Base-by-base conservation (phyloP, 1,284 basidiomycete genomes). In the Tranzscheliella williamsii region DNA sequence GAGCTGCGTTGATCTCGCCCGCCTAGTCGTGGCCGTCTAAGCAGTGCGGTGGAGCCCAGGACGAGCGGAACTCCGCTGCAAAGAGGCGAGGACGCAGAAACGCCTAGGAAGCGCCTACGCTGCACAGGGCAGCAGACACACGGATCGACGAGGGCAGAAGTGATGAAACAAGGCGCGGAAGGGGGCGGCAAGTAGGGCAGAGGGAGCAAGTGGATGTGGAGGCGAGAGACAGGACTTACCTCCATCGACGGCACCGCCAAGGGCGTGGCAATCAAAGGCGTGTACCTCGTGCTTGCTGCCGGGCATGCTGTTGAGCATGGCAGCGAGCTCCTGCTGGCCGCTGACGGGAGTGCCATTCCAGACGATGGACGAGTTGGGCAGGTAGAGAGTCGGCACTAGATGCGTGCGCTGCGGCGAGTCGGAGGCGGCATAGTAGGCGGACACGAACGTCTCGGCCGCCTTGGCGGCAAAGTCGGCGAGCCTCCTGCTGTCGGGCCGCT, bases 341-440 rank as follows among this genome's bases (percentile, higher is more conserved):
- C 70, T 72, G n/a, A 76, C 67, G 15, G 73, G 73, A 22, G 70
- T 73, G 12, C 73, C 73, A 23, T 76, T 76, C 73, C 73, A 76
- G 2, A 73, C 69, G 44, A 76, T 67, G n/a, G 70, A 65, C 7
- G 73, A 72, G 12, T 44, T 67, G 18, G 70, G 57, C 7, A 72
- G 41, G 44, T 76, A 76, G 12, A 76, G 58, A 0, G 72, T 73
- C 1, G 73, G 73, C 0, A 75, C 63, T 22, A 75, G 66, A 45
- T 69, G 58, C 4, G 40, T 47, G 6, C 72, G 66, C 37, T 72
- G 67, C 7, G 72, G 74, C 18, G 72, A 70, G 42, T 76, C 74
- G n/a, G 70, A 63, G 4, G 74, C 74, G 13, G 71, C 64, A 30
- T 76, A 76, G 55, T 76, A 76, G 23, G 72, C 72, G 8, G 70